Conservation (phyloP, 371 early-diverging fungal species). For the Mortierella sp. region DNA sequence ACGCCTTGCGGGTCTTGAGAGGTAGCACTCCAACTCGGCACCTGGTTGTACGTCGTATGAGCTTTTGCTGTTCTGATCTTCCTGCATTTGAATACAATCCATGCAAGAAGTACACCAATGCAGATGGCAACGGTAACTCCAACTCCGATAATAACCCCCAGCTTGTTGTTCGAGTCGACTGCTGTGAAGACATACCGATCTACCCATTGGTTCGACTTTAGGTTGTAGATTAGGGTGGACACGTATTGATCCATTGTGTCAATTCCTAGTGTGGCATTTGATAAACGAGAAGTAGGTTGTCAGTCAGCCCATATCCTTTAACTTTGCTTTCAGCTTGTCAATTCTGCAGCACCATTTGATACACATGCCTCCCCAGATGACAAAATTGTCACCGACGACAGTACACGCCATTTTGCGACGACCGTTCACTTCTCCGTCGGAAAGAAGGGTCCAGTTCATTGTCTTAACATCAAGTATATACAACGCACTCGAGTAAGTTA, state of each 20-base stretch:
- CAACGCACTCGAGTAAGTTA: not conserved
- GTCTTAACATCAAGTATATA: constrained; percentile 17
- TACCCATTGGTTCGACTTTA: constrained; percentile 3
- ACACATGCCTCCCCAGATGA: constrained; percentile 17
- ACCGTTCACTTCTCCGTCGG: not conserved
- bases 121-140: not conserved
- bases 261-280: not conserved
- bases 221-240: not conserved
- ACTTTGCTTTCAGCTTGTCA: not conserved
- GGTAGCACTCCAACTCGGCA: not conserved
- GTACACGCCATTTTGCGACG: constrained; percentile 16
- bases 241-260: not conserved
- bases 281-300: too few species aligned
- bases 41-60: not conserved
- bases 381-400: constrained; percentile 20
- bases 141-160: not conserved
- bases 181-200: not conserved
- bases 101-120: not conserved
- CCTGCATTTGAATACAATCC: not conserved
- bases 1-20: not conserved
- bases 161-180: not conserved
- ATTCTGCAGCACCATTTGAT: not conserved
- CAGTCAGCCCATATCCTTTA: too few species aligned
- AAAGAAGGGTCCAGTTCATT: constrained; percentile 14
- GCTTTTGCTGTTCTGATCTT: not conserved